Percentiles rank a stretch among this genome's conserved stretches.
Conservation (phyloP, 768 basidiomycete species). For the Daedaleopsis sinensis region DNA sequence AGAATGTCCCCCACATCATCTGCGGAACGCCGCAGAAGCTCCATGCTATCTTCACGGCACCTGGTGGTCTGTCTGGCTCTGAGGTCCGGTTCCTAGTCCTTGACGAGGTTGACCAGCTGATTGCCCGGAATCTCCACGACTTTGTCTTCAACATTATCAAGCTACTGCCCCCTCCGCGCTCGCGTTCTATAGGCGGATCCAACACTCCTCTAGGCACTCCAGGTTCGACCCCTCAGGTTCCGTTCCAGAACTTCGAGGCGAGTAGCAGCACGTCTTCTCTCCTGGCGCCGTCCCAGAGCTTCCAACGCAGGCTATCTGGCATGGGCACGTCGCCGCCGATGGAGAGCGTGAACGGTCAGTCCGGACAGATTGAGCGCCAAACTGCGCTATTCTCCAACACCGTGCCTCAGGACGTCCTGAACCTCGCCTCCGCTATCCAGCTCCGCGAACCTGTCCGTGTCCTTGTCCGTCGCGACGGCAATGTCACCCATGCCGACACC, state of each 20-base stretch:
- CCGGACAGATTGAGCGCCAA: slow-evolving; percentile 71
- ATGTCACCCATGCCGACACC: slow-evolving; percentile 70
- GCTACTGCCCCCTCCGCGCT: slow-evolving; percentile 85
- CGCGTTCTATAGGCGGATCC: slow-evolving; percentile 53
- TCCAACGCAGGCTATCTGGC: slow-evolving; percentile 60
- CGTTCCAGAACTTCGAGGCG: slow-evolving; percentile 42
- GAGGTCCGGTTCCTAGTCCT: slow-evolving; percentile 94
- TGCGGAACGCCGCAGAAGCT: slow-evolving; percentile 98
- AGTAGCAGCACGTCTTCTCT: slow-evolving; percentile 30
- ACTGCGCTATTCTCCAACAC: slow-evolving; percentile 98
- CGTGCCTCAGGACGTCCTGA: slow-evolving; percentile 96
- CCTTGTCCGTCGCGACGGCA: slow-evolving; percentile 91
- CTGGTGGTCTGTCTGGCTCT: slow-evolving; percentile 75
- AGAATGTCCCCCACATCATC: slow-evolving; percentile 93
- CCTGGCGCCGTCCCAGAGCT: slow-evolving; percentile 38
- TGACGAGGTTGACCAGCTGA: slow-evolving; percentile 97
- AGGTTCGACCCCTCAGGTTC: slow-evolving; percentile 36
- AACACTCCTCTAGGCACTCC: slow-evolving; percentile 41
- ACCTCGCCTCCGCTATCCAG: slow-evolving; percentile 90
- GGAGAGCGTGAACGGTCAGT: slow-evolving; percentile 34
- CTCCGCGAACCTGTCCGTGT: slow-evolving; percentile 96
- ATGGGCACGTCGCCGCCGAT: slow-evolving; percentile 47
- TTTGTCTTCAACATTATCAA: slow-evolving; percentile 94
- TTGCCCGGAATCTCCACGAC: slow-evolving; percentile 95
- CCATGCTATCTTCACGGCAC: slow-evolving; percentile 83